phyloP scores from a whole-genome alignment of 148 eudicot species.

The Diospyros kaki region DNA sequence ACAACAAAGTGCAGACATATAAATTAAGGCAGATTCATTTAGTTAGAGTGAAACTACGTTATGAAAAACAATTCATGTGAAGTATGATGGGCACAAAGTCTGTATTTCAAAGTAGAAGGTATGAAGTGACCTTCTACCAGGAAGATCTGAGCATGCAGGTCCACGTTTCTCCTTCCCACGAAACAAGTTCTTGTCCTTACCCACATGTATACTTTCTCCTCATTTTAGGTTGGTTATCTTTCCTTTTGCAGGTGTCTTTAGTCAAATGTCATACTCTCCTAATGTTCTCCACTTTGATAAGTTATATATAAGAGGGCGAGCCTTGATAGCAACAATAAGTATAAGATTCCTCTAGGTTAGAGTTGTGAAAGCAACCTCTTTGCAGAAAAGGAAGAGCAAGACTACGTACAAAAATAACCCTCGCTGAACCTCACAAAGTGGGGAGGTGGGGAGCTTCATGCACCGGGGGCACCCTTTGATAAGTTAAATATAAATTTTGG shows the following conservation, averaged over 20 bases:
- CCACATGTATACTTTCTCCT: not conserved
- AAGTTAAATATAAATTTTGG: not conserved
- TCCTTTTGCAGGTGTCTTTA: not conserved
- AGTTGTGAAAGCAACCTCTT: no score
- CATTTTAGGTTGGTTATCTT: not conserved
- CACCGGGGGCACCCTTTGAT: no score
- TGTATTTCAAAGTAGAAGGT: not conserved
- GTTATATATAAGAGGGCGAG: no score
- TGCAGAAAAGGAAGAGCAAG: no score
- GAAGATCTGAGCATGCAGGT: not conserved
- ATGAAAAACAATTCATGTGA: not conserved
- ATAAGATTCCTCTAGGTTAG: no score
- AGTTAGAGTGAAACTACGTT: not conserved
- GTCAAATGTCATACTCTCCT: not conserved
- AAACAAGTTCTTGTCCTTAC: not conserved
- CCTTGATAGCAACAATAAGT: no score
- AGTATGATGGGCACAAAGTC: not conserved
- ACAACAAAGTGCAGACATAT: not conserved
- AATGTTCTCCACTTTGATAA: no score
- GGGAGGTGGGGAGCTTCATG: no score
- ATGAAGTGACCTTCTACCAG: constrained; percentile 6
- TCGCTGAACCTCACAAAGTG: no score
- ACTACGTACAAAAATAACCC: no score
- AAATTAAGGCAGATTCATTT: not conserved
- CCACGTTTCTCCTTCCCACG: not conserved